Evolutionary conservation across 495 filamentous ascomycete species (phyloP), one percentile per base, ranked within the genome.

Genomic region (Aspergillus ellipticus): DNA sequence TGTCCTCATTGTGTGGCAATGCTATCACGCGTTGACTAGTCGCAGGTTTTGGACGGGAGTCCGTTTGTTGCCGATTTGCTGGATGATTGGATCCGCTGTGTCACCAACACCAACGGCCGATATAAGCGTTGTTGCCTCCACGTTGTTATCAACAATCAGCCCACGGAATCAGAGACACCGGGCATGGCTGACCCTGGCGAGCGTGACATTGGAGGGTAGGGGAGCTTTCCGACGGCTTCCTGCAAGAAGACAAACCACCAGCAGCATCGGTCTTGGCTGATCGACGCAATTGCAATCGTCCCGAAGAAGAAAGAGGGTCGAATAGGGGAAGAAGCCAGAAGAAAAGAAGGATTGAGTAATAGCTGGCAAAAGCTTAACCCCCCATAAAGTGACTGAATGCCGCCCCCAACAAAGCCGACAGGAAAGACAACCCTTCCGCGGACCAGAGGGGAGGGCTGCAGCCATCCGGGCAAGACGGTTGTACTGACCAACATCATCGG

Each of bases 401-500:
- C 39, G 39, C 31, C 24, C 37, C 49, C 51, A 56, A 47, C 35
- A 31, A 53, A 37, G 26, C 53, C 22, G 26, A 21, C 31, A 37
- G 21, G 46, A 43, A 47, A 43, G 50, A 43, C n/a, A 45, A 22
- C 17, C 35, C 24, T 28, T 35, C 41, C 5, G 43, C n/a, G 51
- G 49, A 51, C 20, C 47, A 48, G 48, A 53, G 41, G 53, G 37
- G 48, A 57, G 24, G 53, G 11, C 59, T 65, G 62, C 62, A 65
- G 62, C 56, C 59, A 62, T 59, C 62, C 62, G 62, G 54, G 49
- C 47, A 46, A 16, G 55, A 59, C 53, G 56, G 62, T 61, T 60
- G 61, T 64, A 60, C 61, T 62, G 59, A 35, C 54, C 56, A 65
- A 57, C 62, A 58, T 54, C 47, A 57, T 59, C 50, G 31, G 54